Evolutionary conservation across 1,284 basidiomycete species (phyloP).

Genomic region (Ustilago vetiveriae): DNA sequence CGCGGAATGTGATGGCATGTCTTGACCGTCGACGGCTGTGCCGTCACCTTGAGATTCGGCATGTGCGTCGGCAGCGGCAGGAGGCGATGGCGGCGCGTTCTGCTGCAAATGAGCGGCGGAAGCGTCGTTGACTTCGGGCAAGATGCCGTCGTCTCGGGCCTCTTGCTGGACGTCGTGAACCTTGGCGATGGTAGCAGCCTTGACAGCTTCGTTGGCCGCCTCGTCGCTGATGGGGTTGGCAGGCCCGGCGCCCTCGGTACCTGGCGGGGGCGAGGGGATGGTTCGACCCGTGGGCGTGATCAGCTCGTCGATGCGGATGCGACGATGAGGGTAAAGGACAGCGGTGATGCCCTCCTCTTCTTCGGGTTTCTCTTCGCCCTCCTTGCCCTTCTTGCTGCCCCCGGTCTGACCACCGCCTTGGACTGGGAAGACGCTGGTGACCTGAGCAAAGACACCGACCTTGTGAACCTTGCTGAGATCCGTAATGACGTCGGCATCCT

Average conservation of each 20-base stretch:
- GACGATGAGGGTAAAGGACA: constrained; percentile 91
- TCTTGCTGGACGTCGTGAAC: constrained; percentile 55
- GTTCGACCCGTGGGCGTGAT: constrained; percentile 57
- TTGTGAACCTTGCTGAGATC: constrained; percentile 87
- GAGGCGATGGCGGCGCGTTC: constrained; percentile 22
- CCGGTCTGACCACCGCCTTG: constrained; percentile 45
- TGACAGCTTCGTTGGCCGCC: constrained; percentile 48
- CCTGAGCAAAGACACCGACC: constrained; percentile 96
- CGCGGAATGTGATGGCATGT: constrained; percentile 61
- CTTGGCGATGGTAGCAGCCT: constrained; percentile 32
- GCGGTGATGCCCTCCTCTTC: constrained; percentile 88
- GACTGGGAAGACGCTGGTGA: constrained; percentile 85
- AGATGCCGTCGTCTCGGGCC: constrained; percentile 38
- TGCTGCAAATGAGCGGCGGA: constrained; percentile 32
- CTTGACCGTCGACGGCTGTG: constrained; percentile 16
- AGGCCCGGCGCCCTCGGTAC: constrained; percentile 45
- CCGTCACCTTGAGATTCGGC: constrained; percentile 4
- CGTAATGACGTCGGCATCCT: constrained; percentile 92
- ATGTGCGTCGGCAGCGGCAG: constrained; percentile 15
- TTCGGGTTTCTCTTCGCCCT: constrained; percentile 77
- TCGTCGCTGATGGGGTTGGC: constrained; percentile 50
- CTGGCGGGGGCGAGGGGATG: constrained; percentile 47
- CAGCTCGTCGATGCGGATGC: constrained; percentile 89
- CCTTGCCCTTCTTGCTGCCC: constrained; percentile 67
- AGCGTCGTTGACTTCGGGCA: constrained; percentile 48